Evolutionary conservation across 768 basidiomycete genomes (phyloP).

Genomic region (Psilocybe subaeruginosa): DNA sequence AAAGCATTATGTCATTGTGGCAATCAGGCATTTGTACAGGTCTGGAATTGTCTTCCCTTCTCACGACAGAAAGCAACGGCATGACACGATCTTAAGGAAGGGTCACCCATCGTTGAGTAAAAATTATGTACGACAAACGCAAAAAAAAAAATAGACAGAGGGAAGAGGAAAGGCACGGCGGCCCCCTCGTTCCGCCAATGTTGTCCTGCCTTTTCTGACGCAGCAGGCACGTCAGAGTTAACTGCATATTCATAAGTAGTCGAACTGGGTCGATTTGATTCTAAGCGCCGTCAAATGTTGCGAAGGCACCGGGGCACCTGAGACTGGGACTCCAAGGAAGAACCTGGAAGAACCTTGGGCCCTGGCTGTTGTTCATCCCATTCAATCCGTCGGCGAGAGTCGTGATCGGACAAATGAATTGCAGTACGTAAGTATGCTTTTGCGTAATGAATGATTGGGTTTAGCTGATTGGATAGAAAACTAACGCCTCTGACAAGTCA

Average conservation of each 20-base stretch:
- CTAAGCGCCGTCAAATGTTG: neutral
- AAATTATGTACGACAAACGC: neutral
- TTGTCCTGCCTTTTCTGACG: neutral
- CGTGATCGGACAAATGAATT: neutral
- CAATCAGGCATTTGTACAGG: neutral
- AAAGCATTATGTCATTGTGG: neutral
- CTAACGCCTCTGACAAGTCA: neutral
- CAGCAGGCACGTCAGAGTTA: neutral
- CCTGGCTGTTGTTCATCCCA: neutral
- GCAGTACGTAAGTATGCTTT: neutral
- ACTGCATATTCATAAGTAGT: neutral
- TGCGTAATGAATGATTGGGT: neutral
- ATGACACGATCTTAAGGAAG: neutral
- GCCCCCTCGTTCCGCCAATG: neutral
- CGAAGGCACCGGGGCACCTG: neutral
- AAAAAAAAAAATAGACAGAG: neutral
- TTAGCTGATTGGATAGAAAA: neutral
- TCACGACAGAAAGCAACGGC: neutral
- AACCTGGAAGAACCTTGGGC: neutral
- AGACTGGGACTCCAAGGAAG: neutral
- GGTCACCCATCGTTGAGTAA: neutral
- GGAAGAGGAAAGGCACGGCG: neutral
- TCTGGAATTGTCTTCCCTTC: neutral
- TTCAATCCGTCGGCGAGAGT: neutral
- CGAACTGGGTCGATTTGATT: constrained; percentile 7